phyloP scores from a whole-genome alignment of 345 rosid genomes.

The Corymbia maculata region DNA sequence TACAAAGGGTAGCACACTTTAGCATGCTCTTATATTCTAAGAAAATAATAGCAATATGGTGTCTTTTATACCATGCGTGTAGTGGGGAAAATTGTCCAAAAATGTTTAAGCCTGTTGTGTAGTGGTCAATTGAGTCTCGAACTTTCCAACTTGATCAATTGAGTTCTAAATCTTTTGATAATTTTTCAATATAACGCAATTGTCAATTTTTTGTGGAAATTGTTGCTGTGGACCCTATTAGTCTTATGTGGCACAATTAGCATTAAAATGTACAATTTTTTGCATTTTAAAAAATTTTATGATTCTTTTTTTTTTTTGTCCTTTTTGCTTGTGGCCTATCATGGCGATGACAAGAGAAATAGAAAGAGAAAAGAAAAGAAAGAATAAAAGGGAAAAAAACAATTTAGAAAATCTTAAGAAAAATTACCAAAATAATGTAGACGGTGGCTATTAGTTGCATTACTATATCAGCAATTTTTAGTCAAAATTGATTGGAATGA shows the following conservation, averaged over 20 bases:
- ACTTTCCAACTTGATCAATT: not conserved
- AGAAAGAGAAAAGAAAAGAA: no score
- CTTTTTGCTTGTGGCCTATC: not conserved
- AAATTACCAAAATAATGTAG: no score
- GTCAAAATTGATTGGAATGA: no score
- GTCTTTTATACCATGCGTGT: not conserved
- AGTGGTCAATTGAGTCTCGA: accelerated
- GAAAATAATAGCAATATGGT: not conserved
- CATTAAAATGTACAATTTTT: not conserved
- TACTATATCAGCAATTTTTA: no score
- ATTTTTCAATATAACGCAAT: not conserved
- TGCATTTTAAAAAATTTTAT: not conserved
- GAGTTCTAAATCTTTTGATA: not conserved
- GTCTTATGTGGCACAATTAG: accelerated
- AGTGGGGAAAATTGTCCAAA: not conserved
- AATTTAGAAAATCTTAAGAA: no score
- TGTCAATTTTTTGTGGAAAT: accelerated
- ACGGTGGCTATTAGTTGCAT: no score
- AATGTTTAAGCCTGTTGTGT: not conserved
- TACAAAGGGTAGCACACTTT: no score
- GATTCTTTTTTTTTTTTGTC: not conserved
- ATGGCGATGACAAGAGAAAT: not conserved
- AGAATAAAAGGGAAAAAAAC: no score
- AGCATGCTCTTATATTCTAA: not conserved
- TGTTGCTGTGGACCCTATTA: not conserved